Percentiles rank a stretch among this genome's conserved stretches.
phyloP scores from a whole-genome alignment of 2,329 filamentous ascomycete genomes.

The Colletotrichum abscissum region DNA sequence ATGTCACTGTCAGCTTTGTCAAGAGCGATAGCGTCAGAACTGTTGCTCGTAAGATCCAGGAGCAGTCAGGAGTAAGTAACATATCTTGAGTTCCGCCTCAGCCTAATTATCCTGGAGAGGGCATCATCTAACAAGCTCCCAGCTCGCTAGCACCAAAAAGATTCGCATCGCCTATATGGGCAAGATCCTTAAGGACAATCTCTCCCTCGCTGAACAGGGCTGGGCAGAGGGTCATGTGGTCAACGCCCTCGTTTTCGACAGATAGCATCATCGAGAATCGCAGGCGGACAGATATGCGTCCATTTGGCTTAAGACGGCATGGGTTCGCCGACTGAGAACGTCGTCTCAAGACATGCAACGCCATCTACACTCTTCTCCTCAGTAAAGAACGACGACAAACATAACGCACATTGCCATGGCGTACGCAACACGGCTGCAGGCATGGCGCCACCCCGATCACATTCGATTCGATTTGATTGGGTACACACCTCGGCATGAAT shows the following conservation, averaged over 20 bases:
- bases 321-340: background rate
- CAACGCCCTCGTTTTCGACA: constrained; percentile 77
- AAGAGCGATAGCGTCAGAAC: constrained; percentile 73
- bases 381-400: background rate
- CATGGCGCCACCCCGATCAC: background rate
- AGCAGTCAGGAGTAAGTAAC: constrained; percentile 70
- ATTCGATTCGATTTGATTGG: background rate
- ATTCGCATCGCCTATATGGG: constrained; percentile 85
- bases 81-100: background rate
- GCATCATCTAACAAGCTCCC: constrained; percentile 1
- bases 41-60: constrained; percentile 71
- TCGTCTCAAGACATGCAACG: background rate
- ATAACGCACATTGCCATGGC: background rate
- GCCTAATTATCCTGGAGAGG: too few relatives aligned
- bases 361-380: background rate
- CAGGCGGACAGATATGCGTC: background rate
- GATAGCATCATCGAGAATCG: constrained; percentile 43
- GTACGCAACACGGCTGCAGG: background rate
- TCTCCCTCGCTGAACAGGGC: constrained; percentile 74
- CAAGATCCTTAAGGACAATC: constrained; percentile 77
- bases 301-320: background rate
- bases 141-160: constrained; percentile 69
- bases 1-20: constrained; percentile 68
- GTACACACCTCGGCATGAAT: background rate
- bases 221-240: constrained; percentile 82